These are phyloP conservation scores for Chytriomyces sp. DNA, from an alignment of 192 early-diverging fungal species.

Conservation along the genomic window DNA sequence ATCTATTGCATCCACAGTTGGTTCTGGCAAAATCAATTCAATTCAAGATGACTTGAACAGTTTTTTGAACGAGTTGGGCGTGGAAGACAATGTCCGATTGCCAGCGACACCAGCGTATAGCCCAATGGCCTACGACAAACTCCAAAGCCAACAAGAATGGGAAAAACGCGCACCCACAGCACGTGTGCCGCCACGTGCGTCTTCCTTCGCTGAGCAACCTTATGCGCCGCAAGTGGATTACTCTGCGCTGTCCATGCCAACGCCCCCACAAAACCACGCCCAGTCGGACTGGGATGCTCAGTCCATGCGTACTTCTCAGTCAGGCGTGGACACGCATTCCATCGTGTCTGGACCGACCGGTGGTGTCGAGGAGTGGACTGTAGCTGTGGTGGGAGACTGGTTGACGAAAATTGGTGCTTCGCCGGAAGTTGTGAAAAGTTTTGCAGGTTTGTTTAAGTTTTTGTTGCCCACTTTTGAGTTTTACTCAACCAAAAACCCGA, in stretches of 20 bases:
- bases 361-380: conserved; percentile 9
- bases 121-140: not conserved
- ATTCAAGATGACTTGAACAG: not conserved
- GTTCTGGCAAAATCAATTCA: not conserved
- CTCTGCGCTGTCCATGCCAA: not conserved
- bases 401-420: conserved; percentile 2
- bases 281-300: not conserved
- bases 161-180: not conserved
- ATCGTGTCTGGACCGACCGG: not conserved
- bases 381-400: conserved; percentile 23
- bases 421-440: conserved; percentile 5
- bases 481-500: too few species aligned
- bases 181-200: not conserved
- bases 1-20: not conserved
- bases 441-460: not conserved
- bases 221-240: not conserved
- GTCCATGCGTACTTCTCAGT: not conserved
- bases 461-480: too few species aligned
- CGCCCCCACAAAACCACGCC: not conserved
- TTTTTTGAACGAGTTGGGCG: not conserved
- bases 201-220: not conserved
- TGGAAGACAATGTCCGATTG: not conserved
- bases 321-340: not conserved
- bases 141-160: not conserved
- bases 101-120: not conserved